Evolutionary conservation across 2,329 filamentous ascomycete species (phyloP), one percentile per base, ranked within the genome.

Genomic region (Ustulina deusta): DNA sequence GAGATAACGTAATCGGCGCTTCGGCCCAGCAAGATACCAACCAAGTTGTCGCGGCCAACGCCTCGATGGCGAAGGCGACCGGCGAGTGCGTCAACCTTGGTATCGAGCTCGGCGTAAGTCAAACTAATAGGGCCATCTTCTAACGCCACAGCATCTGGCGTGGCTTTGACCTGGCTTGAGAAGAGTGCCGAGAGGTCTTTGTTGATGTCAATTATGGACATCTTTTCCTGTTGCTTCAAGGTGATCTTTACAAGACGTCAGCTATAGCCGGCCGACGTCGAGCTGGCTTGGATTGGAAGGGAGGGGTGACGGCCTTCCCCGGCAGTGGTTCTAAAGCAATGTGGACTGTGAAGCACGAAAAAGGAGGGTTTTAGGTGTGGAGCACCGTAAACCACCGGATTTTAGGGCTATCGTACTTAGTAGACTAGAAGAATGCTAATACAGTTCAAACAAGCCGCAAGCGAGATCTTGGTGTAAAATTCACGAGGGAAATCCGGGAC

Each of bases 1-100:
- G 91, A 89, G 78, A 94, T 89, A 68, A 95, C 90, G 79, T 94
- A 93, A 79, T 93, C 87, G 56, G 91, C 91, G 77, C 91, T 93
- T 62, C 92, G 89, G 63, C 89, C 90, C 76, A 94, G 85, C 60
- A 94, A 84, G 48, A 95, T 89, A 61, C 92, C 92, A 36, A 94
- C 92, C 20, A 93, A 85, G 72, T 85, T 86, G 78, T 95, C 91
- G 66, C 91, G 89, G 64, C 88, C 86, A 62, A 94, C 91, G 49
- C 91, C 90, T 80, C 90, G 85, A 62, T 82, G 79, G 49, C 89
- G 90, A 58, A 95, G 86, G 52, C 86, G 87, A 73, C 83, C 81
- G 63, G 91, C 86, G 64, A 94, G 86, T n/a, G 82, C 81, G 66
- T 86, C 85, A 52, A 92, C 91, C 78, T 89, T 87, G 56, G 84